Base-by-base conservation (phyloP, 257 asterid species). In the Capsicum rhomboideum region DNA sequence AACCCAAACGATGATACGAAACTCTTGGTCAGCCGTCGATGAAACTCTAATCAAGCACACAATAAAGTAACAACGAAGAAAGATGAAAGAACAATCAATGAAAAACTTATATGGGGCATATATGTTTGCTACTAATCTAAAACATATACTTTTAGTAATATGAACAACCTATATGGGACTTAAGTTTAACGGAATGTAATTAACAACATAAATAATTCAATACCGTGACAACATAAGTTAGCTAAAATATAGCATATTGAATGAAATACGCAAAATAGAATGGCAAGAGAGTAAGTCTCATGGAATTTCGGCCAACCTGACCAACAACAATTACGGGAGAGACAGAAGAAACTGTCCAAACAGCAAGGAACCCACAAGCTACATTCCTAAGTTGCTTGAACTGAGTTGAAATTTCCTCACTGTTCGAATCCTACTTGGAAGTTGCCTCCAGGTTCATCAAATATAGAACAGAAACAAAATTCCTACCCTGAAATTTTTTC, bases 331-430 rank as follows among this genome's bases (percentile, higher is more conserved):
- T 87, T 9, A 94, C 95, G 14, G 99, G 99, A 2, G 98, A 92
- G 87, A 88, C 94, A 86, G 96, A 84, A 80, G 88, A 84, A 26
- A 96, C 86, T 40, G 97, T 95, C 92, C 95, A 96, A 91, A 87
- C 96, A 87, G 98, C 97, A 86, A 96, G 94, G 83, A 93, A 53
- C 7, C 99, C 97, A 88, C 93, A 93, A 83, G 98, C 96, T 26
- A 89, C 95, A 86, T 87, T 91, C 68, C 94, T 93, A 6, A 96
- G 86, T 85, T 92, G 92, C 91, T 92, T 93, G 72, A 92, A 90
- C 10, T 84, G 87, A 79, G 80, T 26, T 55, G 53, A 61, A 67
- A 13, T 87, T 28, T 88, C 91, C 23, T 87, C 87, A 14, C 79
- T 28, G 58, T 88, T 79, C 10, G 80, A 56, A 58, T 53, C 86